A percentile compares a stretch with the other conserved stretches of the same genome.
These are phyloP conservation scores for Irpex sp. DNA, from an alignment of 1,284 basidiomycete species.

Conservation along the genomic window DNA sequence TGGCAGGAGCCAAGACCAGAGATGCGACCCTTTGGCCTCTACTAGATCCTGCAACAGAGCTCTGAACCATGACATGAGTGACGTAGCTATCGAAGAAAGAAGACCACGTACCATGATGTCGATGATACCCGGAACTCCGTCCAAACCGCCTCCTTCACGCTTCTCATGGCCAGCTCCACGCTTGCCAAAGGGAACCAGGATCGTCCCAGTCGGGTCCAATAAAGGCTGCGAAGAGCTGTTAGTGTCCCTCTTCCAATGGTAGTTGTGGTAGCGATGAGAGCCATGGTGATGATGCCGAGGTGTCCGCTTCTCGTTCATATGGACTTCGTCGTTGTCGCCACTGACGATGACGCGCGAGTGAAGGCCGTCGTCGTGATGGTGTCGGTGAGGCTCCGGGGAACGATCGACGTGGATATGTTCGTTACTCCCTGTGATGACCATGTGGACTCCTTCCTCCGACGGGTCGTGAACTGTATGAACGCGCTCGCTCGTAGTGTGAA, in stretches of 20 bases:
- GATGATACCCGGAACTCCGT: slow-evolving; percentile 37
- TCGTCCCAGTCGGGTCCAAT: neutral
- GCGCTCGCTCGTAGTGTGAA: slow-evolving; percentile 6
- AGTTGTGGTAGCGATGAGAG: slow-evolving; percentile 12
- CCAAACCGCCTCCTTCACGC: slow-evolving; percentile 1
- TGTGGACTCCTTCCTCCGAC: slow-evolving; percentile 15
- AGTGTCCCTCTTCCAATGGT: slow-evolving; percentile 9
- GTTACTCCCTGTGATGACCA: slow-evolving; percentile 14
- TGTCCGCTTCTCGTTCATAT: slow-evolving; percentile 11
- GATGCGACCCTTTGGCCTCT: slow-evolving; percentile 38
- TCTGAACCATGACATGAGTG: slow-evolving; percentile 17
- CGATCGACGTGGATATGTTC: slow-evolving; percentile 16
- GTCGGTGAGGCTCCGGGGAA: slow-evolving; percentile 6
- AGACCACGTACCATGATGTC: slow-evolving; percentile 40
- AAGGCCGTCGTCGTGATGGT: slow-evolving; percentile 16
- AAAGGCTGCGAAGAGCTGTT: neutral
- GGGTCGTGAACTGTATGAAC: slow-evolving; percentile 11
- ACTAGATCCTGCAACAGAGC: slow-evolving; percentile 23
- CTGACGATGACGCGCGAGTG: slow-evolving; percentile 18
- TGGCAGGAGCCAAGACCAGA: slow-evolving; percentile 35
- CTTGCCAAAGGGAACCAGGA: neutral
- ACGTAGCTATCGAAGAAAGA: neutral
- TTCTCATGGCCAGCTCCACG: neutral
- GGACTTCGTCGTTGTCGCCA: slow-evolving; percentile 21
- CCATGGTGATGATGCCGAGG: slow-evolving; percentile 11